These are phyloP conservation scores for Colletotrichum magnum DNA, from an alignment of 2,329 filamentous ascomycete genomes.

Conservation along the genomic window DNA sequence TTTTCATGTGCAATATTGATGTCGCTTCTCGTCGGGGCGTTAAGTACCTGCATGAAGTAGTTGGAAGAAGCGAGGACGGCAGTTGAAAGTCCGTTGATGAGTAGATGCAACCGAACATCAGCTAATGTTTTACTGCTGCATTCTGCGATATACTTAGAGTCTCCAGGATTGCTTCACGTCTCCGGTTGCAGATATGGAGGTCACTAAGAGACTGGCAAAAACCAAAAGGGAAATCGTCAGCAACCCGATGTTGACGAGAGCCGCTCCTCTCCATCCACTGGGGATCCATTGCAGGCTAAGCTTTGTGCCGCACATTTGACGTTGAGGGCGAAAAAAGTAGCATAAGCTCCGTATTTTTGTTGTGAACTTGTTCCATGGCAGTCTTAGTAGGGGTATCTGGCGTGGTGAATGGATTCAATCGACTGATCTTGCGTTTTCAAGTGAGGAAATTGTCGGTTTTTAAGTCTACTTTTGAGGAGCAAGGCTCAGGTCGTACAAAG, in stretches of 20 bases:
- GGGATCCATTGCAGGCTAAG: not conserved
- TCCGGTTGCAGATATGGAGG: not conserved
- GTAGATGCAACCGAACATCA: conserved; percentile 53
- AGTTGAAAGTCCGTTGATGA: conserved; percentile 56
- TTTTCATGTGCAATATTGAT: conserved; percentile 59
- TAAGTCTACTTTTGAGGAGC: no score
- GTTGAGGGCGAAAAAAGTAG: no score
- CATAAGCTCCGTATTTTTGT: no score
- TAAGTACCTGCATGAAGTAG: conserved; percentile 42
- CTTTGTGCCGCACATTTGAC: no score
- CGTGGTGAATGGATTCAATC: no score
- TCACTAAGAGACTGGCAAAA: not conserved
- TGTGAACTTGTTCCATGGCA: no score
- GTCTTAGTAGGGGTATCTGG: no score
- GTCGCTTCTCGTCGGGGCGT: conserved; percentile 32
- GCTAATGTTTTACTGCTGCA: not conserved
- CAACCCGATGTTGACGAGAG: not conserved
- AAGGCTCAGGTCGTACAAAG: no score
- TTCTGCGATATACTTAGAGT: not conserved
- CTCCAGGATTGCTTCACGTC: not conserved
- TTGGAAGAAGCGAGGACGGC: conserved; percentile 37
- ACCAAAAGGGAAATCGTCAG: not conserved
- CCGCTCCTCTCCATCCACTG: not conserved
- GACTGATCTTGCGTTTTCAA: no score
- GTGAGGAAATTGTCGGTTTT: no score